These are phyloP conservation scores for Samsoniella hepiali DNA, from an alignment of 2,329 filamentous ascomycete genomes.

Conservation along the genomic window DNA sequence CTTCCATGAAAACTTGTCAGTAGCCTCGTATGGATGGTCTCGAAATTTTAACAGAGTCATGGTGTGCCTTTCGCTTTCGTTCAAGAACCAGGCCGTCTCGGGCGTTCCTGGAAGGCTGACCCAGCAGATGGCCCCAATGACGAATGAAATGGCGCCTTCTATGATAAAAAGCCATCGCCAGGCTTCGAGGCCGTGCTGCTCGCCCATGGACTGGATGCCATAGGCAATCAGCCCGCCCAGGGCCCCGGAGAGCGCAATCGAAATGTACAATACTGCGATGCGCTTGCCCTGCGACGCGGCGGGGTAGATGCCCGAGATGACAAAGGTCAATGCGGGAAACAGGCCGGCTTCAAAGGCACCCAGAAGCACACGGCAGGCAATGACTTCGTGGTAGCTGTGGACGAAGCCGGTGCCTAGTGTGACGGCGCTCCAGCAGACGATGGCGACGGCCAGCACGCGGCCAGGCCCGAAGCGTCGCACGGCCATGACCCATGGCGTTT, in stretches of 20 bases:
- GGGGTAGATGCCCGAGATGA: conserved; percentile 35
- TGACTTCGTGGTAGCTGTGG: conserved; percentile 26
- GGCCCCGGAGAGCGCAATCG: conserved; percentile 30
- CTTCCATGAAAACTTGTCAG: conserved; percentile 25
- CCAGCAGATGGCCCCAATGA: conserved; percentile 31
- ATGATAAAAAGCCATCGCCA: conserved; percentile 52
- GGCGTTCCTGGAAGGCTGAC: conserved; percentile 46
- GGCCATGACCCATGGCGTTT: conserved; percentile 31
- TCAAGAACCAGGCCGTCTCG: conserved; percentile 43
- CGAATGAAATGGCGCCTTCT: conserved; percentile 37
- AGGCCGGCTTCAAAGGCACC: conserved; percentile 36
- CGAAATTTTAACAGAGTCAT: conserved; percentile 29
- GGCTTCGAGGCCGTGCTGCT: conserved; percentile 41
- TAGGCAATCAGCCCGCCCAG: conserved; percentile 31
- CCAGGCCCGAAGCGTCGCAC: conserved; percentile 32
- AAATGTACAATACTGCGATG: conserved; percentile 30
- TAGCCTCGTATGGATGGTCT: conserved; percentile 24
- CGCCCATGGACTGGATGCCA: conserved; percentile 40
- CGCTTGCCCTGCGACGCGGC: conserved; percentile 33
- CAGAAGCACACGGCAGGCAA: conserved; percentile 31
- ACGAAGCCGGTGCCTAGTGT: conserved; percentile 34
- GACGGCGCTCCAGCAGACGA: conserved; percentile 32
- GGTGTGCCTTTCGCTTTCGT: conserved; percentile 35
- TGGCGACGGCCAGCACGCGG: conserved; percentile 28
- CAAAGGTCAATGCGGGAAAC: conserved; percentile 32